Conservation (phyloP, 805 yeast genomes). For the Lachancea quebecensis region DNA sequence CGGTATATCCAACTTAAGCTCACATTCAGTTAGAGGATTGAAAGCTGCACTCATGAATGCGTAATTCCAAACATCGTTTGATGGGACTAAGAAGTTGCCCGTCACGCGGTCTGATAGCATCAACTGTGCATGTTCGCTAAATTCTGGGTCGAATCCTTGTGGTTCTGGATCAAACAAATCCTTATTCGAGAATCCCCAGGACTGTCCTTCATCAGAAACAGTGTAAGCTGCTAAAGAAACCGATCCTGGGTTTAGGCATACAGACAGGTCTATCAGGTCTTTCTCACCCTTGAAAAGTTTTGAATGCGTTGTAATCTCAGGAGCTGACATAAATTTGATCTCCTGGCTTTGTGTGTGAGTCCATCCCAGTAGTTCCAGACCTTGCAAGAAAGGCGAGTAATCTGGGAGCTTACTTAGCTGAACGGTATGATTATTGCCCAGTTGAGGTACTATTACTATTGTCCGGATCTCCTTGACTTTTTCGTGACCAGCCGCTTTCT, state of each 20-base stretch:
- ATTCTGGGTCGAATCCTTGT: conserved; percentile 56
- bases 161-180: conserved; percentile 53
- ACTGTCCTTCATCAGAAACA: conserved; percentile 55
- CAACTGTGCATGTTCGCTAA: conserved; percentile 58
- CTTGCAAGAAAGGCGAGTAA: conserved; percentile 37
- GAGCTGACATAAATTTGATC: conserved; percentile 52
- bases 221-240: conserved; percentile 65
- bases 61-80: conserved; percentile 81
- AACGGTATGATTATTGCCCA: conserved; percentile 63
- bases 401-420: conserved; percentile 44
- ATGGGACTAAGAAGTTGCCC: conserved; percentile 86
- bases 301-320: conserved; percentile 59
- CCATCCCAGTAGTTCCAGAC: conserved; percentile 82
- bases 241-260: conserved; percentile 77
- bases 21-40: conserved; percentile 53
- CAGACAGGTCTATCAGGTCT: conserved; percentile 50
- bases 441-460: conserved; percentile 79
- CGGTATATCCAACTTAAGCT: conserved; percentile 71
- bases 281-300: conserved; percentile 32
- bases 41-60: conserved; percentile 83
- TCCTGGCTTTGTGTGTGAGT: conserved; percentile 82
- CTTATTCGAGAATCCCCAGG: conserved; percentile 68
- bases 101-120: conserved; percentile 64
- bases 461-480: conserved; percentile 72
- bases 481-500: conserved; percentile 63